Percentiles rank a stretch among this genome's conserved stretches.
These are phyloP conservation scores for Actinidia chinensis DNA, from an alignment of 179 eudicot genomes.

Conservation along the genomic window DNA sequence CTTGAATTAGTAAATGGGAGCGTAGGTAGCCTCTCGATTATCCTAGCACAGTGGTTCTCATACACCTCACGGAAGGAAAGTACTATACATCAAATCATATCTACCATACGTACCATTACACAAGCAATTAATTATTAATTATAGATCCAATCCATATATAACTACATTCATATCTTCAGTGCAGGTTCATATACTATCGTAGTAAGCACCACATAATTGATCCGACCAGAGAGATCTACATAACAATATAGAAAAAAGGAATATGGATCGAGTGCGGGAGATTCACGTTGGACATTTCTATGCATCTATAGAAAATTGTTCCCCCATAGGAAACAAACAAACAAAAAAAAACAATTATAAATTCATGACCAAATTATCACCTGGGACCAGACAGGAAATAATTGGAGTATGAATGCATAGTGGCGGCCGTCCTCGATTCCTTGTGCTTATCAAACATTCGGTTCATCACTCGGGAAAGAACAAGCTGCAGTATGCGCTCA, in stretches of 20 bases:
- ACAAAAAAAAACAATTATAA: not conserved
- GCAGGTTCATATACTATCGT: not conserved
- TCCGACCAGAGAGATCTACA: not conserved
- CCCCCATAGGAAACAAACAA: not conserved
- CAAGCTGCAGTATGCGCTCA: conserved; percentile 96
- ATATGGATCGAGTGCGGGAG: not conserved
- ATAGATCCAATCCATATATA: not conserved
- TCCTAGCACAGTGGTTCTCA: conserved; percentile 98
- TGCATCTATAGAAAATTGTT: conserved; percentile 14
- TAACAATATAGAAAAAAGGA: not conserved
- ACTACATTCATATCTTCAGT: not conserved
- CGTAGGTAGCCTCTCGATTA: conserved; percentile 87
- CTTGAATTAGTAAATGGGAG: conserved; percentile 88
- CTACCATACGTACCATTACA: conserved; percentile 95
- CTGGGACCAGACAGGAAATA: conserved; percentile 99
- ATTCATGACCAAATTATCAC: conserved; percentile 39
- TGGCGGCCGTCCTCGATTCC: conserved; percentile 95
- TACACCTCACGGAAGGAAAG: conserved; percentile 97
- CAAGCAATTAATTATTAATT: conserved; percentile 11
- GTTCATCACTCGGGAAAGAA: conserved; percentile 97
- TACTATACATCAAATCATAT: conserved; percentile 98
- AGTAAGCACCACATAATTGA: not conserved
- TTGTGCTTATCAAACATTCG: conserved; percentile 97
- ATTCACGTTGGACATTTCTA: not conserved
- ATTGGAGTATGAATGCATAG: conserved; percentile 93